Conservation (phyloP, 768 basidiomycete genomes). For the Amanita polypyramis region DNA sequence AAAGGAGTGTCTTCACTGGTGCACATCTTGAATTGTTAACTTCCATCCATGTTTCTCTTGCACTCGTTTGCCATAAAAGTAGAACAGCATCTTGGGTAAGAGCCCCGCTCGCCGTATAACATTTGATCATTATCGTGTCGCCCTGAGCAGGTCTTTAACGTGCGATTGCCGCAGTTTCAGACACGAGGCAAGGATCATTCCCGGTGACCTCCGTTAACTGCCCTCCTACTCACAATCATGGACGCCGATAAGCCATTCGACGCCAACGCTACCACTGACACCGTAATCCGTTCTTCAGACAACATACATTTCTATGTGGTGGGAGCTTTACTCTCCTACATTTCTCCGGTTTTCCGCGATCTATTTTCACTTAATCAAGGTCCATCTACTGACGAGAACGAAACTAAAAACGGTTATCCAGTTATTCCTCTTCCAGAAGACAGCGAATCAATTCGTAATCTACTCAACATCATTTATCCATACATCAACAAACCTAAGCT, state of each 20-base stretch:
- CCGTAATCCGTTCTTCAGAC: constrained; percentile 6
- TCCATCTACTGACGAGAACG: not conserved
- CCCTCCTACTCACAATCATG: not conserved
- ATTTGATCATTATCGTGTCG: too few species aligned
- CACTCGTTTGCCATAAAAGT: too few species aligned
- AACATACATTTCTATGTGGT: constrained; percentile 2
- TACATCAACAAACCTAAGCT: not conserved
- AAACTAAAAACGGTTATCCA: constrained; percentile 1
- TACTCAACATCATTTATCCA: constrained; percentile 3
- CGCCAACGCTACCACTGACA: not conserved
- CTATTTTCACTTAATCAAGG: constrained; percentile 1
- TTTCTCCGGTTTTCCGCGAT: constrained; percentile 15
- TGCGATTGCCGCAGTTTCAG: too few species aligned
- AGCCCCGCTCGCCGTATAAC: too few species aligned
- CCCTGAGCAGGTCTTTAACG: too few species aligned
- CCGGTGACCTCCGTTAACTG: too few species aligned
- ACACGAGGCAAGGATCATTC: too few species aligned
- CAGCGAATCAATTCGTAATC: constrained; percentile 2
- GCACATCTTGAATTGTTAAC: too few species aligned
- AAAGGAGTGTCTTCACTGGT: too few species aligned
- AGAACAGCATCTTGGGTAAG: too few species aligned
- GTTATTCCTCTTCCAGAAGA: constrained; percentile 11
- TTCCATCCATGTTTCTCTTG: too few species aligned
- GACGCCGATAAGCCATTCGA: not conserved
- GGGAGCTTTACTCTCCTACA: not conserved